These are phyloP conservation scores for Wolfiporia cocos DNA, from an alignment of 1,284 basidiomycete species.

Conservation along the genomic window DNA sequence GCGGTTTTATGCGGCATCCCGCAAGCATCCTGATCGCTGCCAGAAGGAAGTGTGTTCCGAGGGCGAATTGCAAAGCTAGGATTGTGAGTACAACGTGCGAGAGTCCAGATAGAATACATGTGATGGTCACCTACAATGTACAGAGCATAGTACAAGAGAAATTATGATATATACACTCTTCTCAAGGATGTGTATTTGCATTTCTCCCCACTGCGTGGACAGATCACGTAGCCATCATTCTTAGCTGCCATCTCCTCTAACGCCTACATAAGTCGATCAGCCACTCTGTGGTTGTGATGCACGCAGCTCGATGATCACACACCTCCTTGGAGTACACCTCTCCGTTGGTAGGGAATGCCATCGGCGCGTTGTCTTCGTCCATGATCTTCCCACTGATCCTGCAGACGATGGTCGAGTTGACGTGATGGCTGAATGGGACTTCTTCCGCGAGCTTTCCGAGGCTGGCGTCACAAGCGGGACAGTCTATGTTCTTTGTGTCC, in stretches of 20 bases:
- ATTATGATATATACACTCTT: slow-evolving; percentile 82
- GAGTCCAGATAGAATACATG: not conserved
- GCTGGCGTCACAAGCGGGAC: slow-evolving; percentile 83
- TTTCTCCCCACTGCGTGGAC: slow-evolving; percentile 68
- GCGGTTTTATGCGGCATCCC: no score
- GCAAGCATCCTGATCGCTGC: no score
- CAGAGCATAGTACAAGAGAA: not conserved
- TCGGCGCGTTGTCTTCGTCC: slow-evolving; percentile 88
- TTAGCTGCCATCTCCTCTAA: slow-evolving; percentile 79
- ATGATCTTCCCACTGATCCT: slow-evolving; percentile 87
- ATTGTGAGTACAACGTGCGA: no score
- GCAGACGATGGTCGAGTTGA: slow-evolving; percentile 95
- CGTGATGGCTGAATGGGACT: slow-evolving; percentile 91
- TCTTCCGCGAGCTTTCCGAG: slow-evolving; percentile 77
- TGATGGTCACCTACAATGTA: not conserved
- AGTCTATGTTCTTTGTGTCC: slow-evolving; percentile 74
- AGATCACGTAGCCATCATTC: slow-evolving; percentile 71
- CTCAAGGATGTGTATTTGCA: slow-evolving; percentile 65
- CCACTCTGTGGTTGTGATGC: no score
- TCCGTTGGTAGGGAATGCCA: slow-evolving; percentile 84
- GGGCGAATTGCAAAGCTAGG: no score
- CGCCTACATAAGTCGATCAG: slow-evolving; percentile 41
- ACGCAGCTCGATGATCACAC: slow-evolving; percentile 22
- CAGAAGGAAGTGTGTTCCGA: no score
- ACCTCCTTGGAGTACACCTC: slow-evolving; percentile 91